Evolutionary conservation across 192 early-diverging fungal species (phyloP).

Genomic region (Pilaira anomala): DNA sequence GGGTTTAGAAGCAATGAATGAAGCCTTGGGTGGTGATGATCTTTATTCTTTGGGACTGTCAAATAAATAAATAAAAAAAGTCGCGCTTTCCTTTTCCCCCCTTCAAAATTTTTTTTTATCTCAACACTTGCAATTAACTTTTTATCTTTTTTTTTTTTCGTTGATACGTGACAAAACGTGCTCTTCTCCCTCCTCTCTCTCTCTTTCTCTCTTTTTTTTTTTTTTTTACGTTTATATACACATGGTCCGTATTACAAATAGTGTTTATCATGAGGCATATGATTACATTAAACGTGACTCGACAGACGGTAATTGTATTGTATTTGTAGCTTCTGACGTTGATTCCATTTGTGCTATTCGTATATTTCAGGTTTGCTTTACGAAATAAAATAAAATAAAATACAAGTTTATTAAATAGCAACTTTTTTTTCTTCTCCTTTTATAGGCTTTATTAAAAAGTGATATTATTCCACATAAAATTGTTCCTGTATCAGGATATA

Average conservation of each 20-base stretch:
- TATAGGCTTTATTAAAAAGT: slow-evolving; percentile 66
- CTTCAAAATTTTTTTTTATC: slow-evolving; percentile 10
- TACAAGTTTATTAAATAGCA: slow-evolving; percentile 6
- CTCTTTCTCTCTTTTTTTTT: neutral
- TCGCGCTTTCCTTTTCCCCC: neutral
- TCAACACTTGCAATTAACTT: neutral
- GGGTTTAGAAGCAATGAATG: slow-evolving; percentile 73
- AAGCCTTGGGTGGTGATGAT: slow-evolving; percentile 23
- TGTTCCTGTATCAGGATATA: slow-evolving; percentile 71
- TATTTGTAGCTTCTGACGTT: slow-evolving; percentile 76
- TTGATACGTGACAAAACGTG: slow-evolving; percentile 1
- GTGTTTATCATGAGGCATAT: slow-evolving; percentile 55
- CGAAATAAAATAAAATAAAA: neutral
- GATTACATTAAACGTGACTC: slow-evolving; percentile 45
- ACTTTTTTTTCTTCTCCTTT: neutral
- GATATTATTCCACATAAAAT: slow-evolving; percentile 82
- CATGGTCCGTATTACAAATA: slow-evolving; percentile 55
- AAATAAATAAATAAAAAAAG: neutral
- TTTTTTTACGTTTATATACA: neutral
- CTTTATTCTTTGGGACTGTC: slow-evolving; percentile 12
- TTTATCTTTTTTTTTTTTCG: neutral
- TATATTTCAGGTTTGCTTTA: slow-evolving; percentile 61
- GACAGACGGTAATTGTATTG: slow-evolving; percentile 48
- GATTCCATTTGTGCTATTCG: slow-evolving; percentile 81
- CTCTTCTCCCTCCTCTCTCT: neutral